phyloP scores from a whole-genome alignment of 1,284 basidiomycete species.

The Volvariella surrecta region DNA sequence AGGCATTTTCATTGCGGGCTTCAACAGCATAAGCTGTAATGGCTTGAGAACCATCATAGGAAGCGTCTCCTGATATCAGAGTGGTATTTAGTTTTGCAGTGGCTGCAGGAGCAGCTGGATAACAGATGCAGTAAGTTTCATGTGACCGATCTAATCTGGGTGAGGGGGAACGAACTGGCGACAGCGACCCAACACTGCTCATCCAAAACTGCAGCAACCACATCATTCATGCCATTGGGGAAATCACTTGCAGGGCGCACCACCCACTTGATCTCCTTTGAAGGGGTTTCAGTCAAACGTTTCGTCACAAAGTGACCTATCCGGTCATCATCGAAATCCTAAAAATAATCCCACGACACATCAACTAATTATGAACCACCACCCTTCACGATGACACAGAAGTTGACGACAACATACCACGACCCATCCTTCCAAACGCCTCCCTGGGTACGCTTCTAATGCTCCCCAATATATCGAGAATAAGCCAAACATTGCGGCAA shows the following conservation, averaged over 20 bases:
- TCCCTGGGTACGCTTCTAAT: slow-evolving; percentile 30
- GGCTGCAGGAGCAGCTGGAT: slow-evolving; percentile 29
- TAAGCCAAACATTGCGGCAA: slow-evolving; percentile 28
- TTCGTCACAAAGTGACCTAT: slow-evolving; percentile 34
- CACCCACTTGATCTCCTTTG: slow-evolving; percentile 27
- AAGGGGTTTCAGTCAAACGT: slow-evolving; percentile 19
- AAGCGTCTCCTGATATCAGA: slow-evolving; percentile 17
- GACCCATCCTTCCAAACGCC: slow-evolving; percentile 30
- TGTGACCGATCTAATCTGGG: background rate
- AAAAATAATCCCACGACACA: background rate
- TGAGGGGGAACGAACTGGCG: slow-evolving; percentile 21
- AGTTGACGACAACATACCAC: slow-evolving; percentile 23
- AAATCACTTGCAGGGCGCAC: slow-evolving; percentile 30
- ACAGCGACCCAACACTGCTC: slow-evolving; percentile 36
- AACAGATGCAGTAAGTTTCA: slow-evolving; percentile 9
- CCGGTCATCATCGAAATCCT: slow-evolving; percentile 47
- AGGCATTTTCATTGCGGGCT: slow-evolving; percentile 38
- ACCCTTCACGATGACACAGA: background rate
- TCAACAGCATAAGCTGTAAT: slow-evolving; percentile 26
- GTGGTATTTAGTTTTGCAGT: slow-evolving; percentile 23
- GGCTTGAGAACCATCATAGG: slow-evolving; percentile 25
- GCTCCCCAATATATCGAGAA: slow-evolving; percentile 44
- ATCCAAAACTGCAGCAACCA: slow-evolving; percentile 27
- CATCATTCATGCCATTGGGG: slow-evolving; percentile 26
- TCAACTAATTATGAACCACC: background rate